Conservation (phyloP, 176 grass and related monocot species). For the Avena insularis region DNA sequence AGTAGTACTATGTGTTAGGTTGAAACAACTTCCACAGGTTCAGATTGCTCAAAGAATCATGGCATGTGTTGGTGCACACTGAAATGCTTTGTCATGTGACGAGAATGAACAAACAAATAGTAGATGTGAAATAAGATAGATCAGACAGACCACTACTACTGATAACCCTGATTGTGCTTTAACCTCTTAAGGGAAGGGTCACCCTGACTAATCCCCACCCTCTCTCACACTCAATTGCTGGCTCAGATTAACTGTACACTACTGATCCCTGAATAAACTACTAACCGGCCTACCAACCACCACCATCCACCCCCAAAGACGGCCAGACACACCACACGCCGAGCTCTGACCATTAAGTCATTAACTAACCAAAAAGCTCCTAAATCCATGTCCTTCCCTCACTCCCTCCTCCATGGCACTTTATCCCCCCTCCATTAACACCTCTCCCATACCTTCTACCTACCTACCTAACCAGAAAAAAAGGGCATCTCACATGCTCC, state of each 20-base stretch:
- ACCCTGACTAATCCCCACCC: background rate
- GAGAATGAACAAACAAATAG: background rate
- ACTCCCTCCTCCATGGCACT: constrained; percentile 32
- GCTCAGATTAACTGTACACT: constrained; percentile 1
- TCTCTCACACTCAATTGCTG: background rate
- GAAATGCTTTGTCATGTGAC: background rate
- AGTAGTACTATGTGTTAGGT: background rate
- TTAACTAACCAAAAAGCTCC: constrained; percentile 60
- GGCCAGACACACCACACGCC: constrained; percentile 48
- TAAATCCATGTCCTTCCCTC: constrained; percentile 20
- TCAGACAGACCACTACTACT: background rate
- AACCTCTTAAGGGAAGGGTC: background rate
- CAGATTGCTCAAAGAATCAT: background rate
- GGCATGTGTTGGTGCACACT: background rate
- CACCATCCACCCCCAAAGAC: constrained; percentile 19
- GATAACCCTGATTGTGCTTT: background rate
- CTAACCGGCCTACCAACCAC: constrained; percentile 50
- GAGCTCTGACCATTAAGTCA: constrained; percentile 53
- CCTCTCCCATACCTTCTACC: constrained; percentile 44
- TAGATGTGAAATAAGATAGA: background rate
- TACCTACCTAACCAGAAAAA: constrained; percentile 37
- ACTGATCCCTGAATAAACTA: constrained; percentile 43
- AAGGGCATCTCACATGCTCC: constrained; percentile 68
- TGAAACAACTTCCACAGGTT: background rate
- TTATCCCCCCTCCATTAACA: constrained; percentile 49